phyloP scores from a whole-genome alignment of 768 basidiomycete species.

The Boletellus ananas region DNA sequence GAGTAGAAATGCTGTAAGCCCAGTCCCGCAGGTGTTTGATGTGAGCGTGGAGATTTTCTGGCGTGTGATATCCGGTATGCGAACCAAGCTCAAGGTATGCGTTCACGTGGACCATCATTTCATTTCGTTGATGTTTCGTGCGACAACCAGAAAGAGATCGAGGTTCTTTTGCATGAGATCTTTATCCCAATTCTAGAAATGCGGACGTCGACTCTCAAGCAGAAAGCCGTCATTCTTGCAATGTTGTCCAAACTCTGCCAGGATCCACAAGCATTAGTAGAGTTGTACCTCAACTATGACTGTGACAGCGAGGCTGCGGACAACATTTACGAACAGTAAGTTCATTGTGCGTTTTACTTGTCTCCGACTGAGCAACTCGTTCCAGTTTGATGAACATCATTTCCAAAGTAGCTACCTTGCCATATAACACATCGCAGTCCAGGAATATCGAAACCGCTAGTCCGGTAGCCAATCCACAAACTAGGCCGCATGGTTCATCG shows the following conservation, averaged over 20 bases:
- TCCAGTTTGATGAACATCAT: constrained; percentile 88
- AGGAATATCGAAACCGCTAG: constrained; percentile 57
- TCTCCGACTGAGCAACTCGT: constrained; percentile 2
- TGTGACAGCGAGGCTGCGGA: constrained; percentile 93
- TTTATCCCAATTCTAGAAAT: constrained; percentile 98
- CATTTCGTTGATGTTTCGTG: constrained; percentile 6
- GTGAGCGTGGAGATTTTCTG: constrained; percentile 98
- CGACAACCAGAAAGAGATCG: constrained; percentile 87
- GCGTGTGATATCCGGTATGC: constrained; percentile 90
- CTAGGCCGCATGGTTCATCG: constrained; percentile 32
- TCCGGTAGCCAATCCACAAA: constrained; percentile 51
- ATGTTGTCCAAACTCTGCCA: constrained; percentile 88
- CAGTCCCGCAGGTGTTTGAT: constrained; percentile 96
- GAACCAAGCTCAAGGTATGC: constrained; percentile 88
- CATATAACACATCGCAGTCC: constrained; percentile 44
- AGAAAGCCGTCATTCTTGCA: constrained; percentile 87
- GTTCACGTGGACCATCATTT: background rate
- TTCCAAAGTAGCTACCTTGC: constrained; percentile 79
- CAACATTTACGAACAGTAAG: constrained; percentile 95
- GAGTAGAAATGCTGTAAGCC: constrained; percentile 92
- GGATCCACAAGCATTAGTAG: constrained; percentile 96
- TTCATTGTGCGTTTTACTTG: background rate
- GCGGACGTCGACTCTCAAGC: constrained; percentile 92
- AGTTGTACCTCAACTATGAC: constrained; percentile 98
- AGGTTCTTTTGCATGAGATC: constrained; percentile 96